Conservation (phyloP, 2,329 filamentous ascomycete genomes). For the Arthrinium phaeospermum region DNA sequence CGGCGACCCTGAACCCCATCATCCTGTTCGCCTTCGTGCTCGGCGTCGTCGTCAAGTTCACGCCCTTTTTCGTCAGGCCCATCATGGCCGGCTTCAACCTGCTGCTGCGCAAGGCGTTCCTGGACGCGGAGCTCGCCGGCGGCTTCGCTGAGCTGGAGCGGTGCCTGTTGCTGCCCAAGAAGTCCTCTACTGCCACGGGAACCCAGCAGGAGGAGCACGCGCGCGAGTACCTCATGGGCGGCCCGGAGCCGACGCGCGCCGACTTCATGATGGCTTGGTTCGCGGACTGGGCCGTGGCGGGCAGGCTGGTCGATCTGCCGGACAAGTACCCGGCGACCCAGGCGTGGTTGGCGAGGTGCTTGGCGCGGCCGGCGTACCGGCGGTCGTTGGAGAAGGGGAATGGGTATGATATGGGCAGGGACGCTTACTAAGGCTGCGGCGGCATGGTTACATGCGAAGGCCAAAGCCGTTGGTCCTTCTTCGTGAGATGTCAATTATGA, state of each 20-base stretch:
- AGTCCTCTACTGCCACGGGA: background rate
- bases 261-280: conserved; percentile 29
- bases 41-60: conserved; percentile 11
- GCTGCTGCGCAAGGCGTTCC: conserved; percentile 24
- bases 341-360: conserved; percentile 25
- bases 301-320: conserved; percentile 23
- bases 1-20: conserved; percentile 22
- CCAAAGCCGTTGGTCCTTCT: too few species aligned
- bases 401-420: conserved; percentile 24
- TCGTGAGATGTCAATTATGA: background rate
- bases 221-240: conserved; percentile 29
- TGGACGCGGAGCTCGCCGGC: conserved; percentile 26
- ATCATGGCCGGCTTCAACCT: conserved; percentile 18
- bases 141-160: conserved; percentile 25
- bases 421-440: background rate
- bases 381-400: conserved; percentile 31
- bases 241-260: conserved; percentile 26
- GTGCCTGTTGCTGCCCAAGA: background rate
- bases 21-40: conserved; percentile 26
- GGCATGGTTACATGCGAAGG: background rate
- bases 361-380: conserved; percentile 28
- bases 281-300: conserved; percentile 26
- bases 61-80: conserved; percentile 27
- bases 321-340: conserved; percentile 24
- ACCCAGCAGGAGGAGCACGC: conserved; percentile 18